phyloP scores from a whole-genome alignment of 2,329 filamentous ascomycete species.

The Samsoniella hepiali region DNA sequence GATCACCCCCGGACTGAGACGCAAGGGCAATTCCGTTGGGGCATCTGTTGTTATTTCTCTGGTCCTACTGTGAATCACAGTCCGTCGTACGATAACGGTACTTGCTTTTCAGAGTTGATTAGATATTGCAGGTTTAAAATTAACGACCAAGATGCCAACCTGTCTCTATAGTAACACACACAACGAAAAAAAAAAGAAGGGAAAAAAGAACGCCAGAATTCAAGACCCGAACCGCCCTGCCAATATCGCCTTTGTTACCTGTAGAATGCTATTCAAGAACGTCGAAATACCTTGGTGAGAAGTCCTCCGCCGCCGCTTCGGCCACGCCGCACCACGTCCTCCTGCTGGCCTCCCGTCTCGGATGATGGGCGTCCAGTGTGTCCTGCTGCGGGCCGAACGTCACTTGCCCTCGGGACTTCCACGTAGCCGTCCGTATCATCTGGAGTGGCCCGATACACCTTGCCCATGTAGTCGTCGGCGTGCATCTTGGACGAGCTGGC shows the following conservation, averaged over 20 bases:
- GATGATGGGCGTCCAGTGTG: slow-evolving; percentile 20
- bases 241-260: not conserved
- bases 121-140: not conserved
- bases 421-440: slow-evolving; percentile 36
- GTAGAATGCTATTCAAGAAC: slow-evolving; percentile 14
- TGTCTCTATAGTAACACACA: not conserved
- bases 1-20: not conserved
- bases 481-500: slow-evolving; percentile 31
- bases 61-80: not conserved
- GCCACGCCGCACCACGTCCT: slow-evolving; percentile 21
- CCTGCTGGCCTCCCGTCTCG: slow-evolving; percentile 23
- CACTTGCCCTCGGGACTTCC: slow-evolving; percentile 31
- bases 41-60: not conserved
- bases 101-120: too few species aligned
- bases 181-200: not conserved
- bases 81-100: not conserved
- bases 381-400: slow-evolving; percentile 21
- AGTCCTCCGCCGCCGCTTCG: slow-evolving; percentile 30
- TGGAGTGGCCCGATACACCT: slow-evolving; percentile 22
- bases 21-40: not conserved
- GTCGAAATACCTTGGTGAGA: slow-evolving; percentile 37
- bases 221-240: not conserved
- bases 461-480: slow-evolving; percentile 30
- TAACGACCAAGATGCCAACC: not conserved
- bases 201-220: not conserved